These are phyloP conservation scores for Ophiostoma quercus DNA, from an alignment of 2,329 filamentous ascomycete genomes.

Conservation along the genomic window DNA sequence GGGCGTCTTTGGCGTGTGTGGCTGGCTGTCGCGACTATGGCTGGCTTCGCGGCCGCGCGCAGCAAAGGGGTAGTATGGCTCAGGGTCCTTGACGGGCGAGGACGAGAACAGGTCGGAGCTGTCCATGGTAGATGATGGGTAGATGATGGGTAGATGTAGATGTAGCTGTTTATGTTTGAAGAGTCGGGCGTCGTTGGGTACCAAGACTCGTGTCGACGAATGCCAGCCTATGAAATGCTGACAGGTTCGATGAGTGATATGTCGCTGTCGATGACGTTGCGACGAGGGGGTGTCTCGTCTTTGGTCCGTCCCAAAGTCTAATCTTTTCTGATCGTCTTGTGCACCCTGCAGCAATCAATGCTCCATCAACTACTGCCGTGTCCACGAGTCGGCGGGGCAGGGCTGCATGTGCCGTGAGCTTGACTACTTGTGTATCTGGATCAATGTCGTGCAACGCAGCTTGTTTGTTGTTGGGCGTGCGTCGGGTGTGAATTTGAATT, in stretches of 20 bases:
- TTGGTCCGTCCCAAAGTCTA: not conserved
- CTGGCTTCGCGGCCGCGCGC: not conserved
- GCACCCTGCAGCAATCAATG: conserved; percentile 14
- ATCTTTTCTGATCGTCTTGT: not conserved
- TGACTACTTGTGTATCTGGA: not conserved
- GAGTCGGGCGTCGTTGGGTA: not conserved
- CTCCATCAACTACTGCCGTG: not conserved
- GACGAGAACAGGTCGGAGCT: conserved; percentile 29
- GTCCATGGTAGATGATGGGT: conserved; percentile 25
- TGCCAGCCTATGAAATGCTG: not conserved
- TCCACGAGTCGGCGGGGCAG: conserved; percentile 8
- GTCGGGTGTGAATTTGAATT: not conserved
- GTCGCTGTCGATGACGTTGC: not conserved
- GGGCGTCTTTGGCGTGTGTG: conserved; percentile 32
- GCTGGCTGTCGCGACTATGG: not conserved
- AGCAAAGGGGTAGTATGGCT: conserved; percentile 9
- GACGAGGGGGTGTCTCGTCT: conserved; percentile 7
- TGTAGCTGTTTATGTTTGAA: not conserved
- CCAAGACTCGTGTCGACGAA: not conserved
- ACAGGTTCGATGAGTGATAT: no score
- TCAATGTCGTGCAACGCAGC: not conserved
- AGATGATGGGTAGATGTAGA: not conserved
- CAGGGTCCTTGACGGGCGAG: conserved; percentile 26
- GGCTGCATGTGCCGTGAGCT: conserved; percentile 12
- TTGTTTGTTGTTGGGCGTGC: conserved; percentile 5